Conservation (phyloP, 805 yeast genomes). For the Blastobotrys americana region DNA sequence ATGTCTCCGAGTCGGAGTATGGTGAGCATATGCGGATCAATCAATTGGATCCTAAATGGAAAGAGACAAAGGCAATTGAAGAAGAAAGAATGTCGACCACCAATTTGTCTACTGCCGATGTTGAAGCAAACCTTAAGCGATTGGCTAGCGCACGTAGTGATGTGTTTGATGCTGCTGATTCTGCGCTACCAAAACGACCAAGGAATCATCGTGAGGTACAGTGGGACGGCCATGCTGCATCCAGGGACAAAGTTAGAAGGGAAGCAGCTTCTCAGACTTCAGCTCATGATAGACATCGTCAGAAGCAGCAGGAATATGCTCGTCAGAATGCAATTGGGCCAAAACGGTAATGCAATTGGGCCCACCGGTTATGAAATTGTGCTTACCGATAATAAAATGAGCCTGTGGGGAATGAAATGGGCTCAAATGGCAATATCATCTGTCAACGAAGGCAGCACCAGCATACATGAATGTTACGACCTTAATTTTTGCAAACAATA, state of each 20-base stretch:
- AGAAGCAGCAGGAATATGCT: conserved; percentile 12
- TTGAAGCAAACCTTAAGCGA: conserved; percentile 33
- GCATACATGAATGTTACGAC: too few species aligned
- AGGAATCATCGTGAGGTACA: conserved; percentile 6
- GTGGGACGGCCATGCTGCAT: conserved; percentile 4
- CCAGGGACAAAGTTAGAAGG: conserved; percentile 18
- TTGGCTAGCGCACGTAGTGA: conserved; percentile 29
- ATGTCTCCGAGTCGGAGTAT: conserved; percentile 63
- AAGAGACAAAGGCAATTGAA: conserved; percentile 47
- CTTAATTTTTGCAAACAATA: too few species aligned
- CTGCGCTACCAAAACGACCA: conserved; percentile 16
- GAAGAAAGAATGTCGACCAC: conserved; percentile 28
- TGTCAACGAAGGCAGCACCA: too few species aligned
- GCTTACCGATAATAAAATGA: not conserved
- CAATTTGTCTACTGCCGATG: conserved; percentile 31
- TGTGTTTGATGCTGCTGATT: conserved; percentile 21
- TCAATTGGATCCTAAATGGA: conserved; percentile 71
- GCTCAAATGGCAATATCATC: too few species aligned
- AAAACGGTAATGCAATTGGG: not conserved
- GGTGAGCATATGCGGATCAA: conserved; percentile 58
- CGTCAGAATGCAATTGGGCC: conserved; percentile 11
- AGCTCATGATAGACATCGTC: conserved; percentile 14
- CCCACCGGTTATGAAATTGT: not conserved
- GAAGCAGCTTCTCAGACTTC: conserved; percentile 6
- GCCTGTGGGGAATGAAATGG: not conserved